phyloP scores from a whole-genome alignment of 1,139 yeast species.

The Debaryomyces nepalensis region DNA sequence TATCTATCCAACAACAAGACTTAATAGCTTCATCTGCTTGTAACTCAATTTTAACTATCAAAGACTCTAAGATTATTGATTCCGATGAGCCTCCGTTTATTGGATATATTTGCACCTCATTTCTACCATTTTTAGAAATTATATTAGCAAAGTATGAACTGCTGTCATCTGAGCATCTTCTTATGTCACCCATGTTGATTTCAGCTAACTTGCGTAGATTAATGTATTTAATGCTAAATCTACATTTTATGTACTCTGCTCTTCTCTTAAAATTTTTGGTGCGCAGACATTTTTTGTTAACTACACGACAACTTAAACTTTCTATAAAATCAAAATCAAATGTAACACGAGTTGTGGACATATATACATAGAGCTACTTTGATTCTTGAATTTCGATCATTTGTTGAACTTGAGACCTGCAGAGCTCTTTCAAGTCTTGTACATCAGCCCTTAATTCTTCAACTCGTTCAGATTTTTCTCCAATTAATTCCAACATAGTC shows the following conservation, averaged over 20 bases:
- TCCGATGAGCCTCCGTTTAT: conserved; percentile 16
- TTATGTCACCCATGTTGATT: conserved; percentile 14
- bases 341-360: too few relatives aligned
- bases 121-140: conserved; percentile 37
- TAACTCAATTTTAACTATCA: conserved; percentile 19
- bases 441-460: conserved; percentile 90
- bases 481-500: conserved; percentile 73
- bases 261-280: conserved; percentile 14
- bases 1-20: conserved; percentile 31
- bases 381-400: conserved; percentile 67
- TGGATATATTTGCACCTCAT: conserved; percentile 40
- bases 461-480: conserved; percentile 86
- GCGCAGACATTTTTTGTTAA: conserved; percentile 10
- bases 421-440: conserved; percentile 80
- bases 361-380: conserved; percentile 9
- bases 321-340: too few relatives aligned
- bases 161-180: conserved; percentile 23
- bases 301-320: too few relatives aligned
- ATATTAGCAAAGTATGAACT: conserved; percentile 35
- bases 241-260: conserved; percentile 4
- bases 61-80: conserved; percentile 10
- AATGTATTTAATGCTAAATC: background rate
- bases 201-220: background rate
- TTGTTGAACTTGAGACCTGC: conserved; percentile 83
- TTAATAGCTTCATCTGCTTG: conserved; percentile 28